phyloP scores from a whole-genome alignment of 345 rosid species.

The Sisymbrium irio region DNA sequence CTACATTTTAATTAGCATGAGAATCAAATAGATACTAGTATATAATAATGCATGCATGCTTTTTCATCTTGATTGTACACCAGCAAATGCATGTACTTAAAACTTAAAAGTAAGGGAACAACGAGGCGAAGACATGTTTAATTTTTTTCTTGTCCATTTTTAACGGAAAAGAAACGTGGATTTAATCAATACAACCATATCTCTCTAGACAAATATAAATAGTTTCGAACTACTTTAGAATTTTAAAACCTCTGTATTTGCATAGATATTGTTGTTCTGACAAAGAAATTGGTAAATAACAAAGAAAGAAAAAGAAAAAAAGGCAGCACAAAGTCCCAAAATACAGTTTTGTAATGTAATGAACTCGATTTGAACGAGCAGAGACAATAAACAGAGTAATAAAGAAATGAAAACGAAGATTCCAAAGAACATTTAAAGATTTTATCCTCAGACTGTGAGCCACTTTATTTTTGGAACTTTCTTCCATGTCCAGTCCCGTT shows the following conservation, averaged over 20 bases:
- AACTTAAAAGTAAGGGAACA: background rate
- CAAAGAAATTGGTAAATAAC: background rate
- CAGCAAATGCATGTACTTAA: background rate
- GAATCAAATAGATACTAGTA: background rate
- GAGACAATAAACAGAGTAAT: constrained; percentile 10
- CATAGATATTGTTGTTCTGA: constrained; percentile 18
- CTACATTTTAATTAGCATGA: background rate
- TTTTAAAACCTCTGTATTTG: background rate
- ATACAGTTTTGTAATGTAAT: constrained; percentile 24
- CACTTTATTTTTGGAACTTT: constrained; percentile 26
- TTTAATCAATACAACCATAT: background rate
- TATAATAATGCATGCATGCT: background rate
- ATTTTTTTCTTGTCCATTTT: background rate
- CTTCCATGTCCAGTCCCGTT: constrained; percentile 14
- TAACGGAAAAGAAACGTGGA: background rate
- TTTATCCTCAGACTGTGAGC: constrained; percentile 15
- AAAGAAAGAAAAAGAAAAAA: background rate
- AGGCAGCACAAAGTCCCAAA: constrained; percentile 24
- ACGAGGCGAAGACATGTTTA: background rate
- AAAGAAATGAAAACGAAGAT: constrained; percentile 30
- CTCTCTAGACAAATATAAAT: background rate
- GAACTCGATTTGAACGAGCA: constrained; percentile 23
- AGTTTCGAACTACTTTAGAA: background rate
- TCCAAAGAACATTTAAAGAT: constrained; percentile 30
- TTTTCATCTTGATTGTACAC: constrained; percentile 8